phyloP scores from a whole-genome alignment of 2,329 filamentous ascomycete genomes.

The Cercospora citrullina region DNA sequence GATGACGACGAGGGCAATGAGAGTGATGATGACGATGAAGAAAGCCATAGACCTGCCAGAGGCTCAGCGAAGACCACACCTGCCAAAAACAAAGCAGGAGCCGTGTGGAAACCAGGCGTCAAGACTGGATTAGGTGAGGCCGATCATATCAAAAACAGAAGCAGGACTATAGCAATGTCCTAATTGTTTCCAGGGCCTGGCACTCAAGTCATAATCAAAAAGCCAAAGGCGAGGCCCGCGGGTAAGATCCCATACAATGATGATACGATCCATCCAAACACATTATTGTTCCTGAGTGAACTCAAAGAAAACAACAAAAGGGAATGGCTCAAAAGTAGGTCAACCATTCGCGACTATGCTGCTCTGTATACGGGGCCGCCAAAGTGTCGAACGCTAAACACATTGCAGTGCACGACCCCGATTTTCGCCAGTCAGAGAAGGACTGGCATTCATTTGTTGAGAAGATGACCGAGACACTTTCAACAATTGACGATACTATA shows the following conservation, averaged over 20 bases:
- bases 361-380: not conserved
- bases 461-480: slow-evolving; percentile 67
- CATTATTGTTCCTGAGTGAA: slow-evolving; percentile 60
- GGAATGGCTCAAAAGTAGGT: slow-evolving; percentile 63
- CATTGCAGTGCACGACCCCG: slow-evolving; percentile 69
- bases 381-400: not conserved
- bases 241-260: slow-evolving; percentile 60
- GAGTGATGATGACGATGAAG: slow-evolving; percentile 36
- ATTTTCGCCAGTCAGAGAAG: slow-evolving; percentile 74
- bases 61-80: slow-evolving; percentile 25
- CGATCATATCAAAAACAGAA: not conserved
- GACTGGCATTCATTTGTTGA: slow-evolving; percentile 83
- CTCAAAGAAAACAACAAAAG: slow-evolving; percentile 62
- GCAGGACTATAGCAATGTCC: not conserved
- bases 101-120: slow-evolving; percentile 55
- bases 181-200: slow-evolving; percentile 47
- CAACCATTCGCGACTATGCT: not conserved
- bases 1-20: slow-evolving; percentile 39
- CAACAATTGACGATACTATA: slow-evolving; percentile 73
- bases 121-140: slow-evolving; percentile 50
- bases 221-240: slow-evolving; percentile 61
- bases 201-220: slow-evolving; percentile 62
- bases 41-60: slow-evolving; percentile 20
- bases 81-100: not conserved
- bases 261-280: slow-evolving; percentile 63